Evolutionary conservation across 192 early-diverging fungal species (phyloP), one percentile per base, ranked within the genome.

Genomic region (Coemansia biformis): DNA sequence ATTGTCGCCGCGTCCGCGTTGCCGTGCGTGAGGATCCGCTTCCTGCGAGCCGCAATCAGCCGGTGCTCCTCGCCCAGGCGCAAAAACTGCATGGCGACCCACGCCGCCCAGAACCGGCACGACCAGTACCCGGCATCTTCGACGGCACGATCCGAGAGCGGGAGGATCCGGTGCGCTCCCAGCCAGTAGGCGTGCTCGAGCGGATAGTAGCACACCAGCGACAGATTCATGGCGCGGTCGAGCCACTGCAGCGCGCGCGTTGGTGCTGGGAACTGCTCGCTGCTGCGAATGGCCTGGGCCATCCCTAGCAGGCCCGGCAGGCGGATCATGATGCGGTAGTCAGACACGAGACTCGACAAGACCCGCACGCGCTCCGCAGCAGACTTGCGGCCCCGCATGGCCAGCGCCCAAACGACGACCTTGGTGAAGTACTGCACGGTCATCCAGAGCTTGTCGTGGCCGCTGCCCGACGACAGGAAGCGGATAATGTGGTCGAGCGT

Each of bases 161-260:
- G 77, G 38, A 96, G 82, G 15, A 96, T 77, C 38, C 87, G 78
- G 54, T 98, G 90, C 18, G 83, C 78, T 7, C 81, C 89, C 41
- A 98, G 78, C 90, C 91, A 98, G 80, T 92, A 98, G 29, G 82
- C 76, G 63, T 98, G 95, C 61, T 98, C 95, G 23, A 98, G 79
- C 19, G 95, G 95, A 53, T 98, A 98, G 78, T 98, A 98, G 59
- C 79, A 64, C 29, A 93, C 54, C 39, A 90, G 88, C 46, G 75
- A 69, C 40, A 90, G 63, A 53, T 98, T 98, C 70, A 93, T 90
- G n/a, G 88, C 54, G 17, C 95, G 86, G 59, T 83, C 84, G 4
- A 96, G 66, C 44, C 80, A 55, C 16, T 86, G 75, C 24, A 87
- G 66, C 4, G 77, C 46, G 11, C 73, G 68, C 2, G 85, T 81